phyloP scores from a whole-genome alignment of 1,284 basidiomycete species.

The Cryptococcus sp. region DNA sequence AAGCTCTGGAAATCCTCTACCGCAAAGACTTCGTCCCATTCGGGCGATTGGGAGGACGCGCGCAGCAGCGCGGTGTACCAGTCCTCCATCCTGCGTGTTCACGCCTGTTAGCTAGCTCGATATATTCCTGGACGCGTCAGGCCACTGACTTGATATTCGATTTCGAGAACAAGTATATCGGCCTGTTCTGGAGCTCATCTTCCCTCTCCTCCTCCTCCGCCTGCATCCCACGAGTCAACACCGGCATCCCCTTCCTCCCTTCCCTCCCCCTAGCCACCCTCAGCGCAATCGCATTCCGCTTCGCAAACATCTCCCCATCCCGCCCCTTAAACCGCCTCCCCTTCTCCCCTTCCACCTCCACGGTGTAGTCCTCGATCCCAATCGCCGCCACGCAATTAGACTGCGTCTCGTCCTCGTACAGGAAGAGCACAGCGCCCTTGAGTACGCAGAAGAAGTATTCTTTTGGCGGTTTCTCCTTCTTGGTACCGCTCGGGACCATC shows the following conservation, averaged over 20 bases:
- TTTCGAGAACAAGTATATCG: constrained; percentile 87
- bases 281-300: constrained; percentile 78
- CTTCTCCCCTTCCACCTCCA: constrained; percentile 65
- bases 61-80: constrained; percentile 91
- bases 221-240: constrained; percentile 36
- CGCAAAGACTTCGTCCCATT: constrained; percentile 59
- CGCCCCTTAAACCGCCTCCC: constrained; percentile 48
- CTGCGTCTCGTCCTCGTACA: constrained; percentile 87
- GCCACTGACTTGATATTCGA: constrained; percentile 61
- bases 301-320: constrained; percentile 77
- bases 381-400: constrained; percentile 80
- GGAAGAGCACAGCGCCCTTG: constrained; percentile 80
- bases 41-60: constrained; percentile 57
- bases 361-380: constrained; percentile 67
- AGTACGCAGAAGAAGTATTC: constrained; percentile 85
- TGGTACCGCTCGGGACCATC: constrained; percentile 51
- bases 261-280: constrained; percentile 54
- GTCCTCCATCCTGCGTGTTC: constrained; percentile 59
- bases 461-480: constrained; percentile 70
- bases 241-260: constrained; percentile 29
- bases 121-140: not conserved
- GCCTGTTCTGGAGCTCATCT: constrained; percentile 52
- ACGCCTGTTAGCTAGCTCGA: not conserved
- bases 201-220: constrained; percentile 45
- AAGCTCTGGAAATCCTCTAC: constrained; percentile 77